Conservation (phyloP, 495 filamentous ascomycete species). For the Staphylotrichum longicolle region DNA sequence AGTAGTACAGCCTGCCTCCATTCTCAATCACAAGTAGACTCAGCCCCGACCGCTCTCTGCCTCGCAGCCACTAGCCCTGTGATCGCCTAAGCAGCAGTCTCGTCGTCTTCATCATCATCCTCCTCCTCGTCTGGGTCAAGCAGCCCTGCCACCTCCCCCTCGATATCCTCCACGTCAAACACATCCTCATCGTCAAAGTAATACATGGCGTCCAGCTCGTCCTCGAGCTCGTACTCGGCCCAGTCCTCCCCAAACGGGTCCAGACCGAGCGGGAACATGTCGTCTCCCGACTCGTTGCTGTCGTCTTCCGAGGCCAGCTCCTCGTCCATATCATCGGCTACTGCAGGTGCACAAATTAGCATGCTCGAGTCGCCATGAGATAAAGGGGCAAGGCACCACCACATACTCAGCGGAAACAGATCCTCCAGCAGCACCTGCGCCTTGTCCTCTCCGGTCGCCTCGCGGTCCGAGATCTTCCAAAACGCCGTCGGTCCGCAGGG, state of each 20-base stretch:
- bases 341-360: conserved; percentile 11
- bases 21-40: too few species aligned
- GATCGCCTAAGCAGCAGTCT: not conserved
- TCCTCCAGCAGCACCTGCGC: conserved; percentile 26
- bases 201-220: conserved; percentile 6
- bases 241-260: conserved; percentile 22
- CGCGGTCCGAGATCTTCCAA: conserved; percentile 60
- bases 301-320: conserved; percentile 7
- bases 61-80: not conserved
- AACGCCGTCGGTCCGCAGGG: conserved; percentile 65
- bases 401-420: conserved; percentile 26
- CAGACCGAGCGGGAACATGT: not conserved
- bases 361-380: not conserved
- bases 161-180: conserved; percentile 18
- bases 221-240: conserved; percentile 11
- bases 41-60: not conserved
- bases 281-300: conserved; percentile 7
- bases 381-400: not conserved
- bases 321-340: conserved; percentile 6
- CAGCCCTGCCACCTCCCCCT: conserved; percentile 3
- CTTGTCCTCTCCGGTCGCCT: conserved; percentile 21
- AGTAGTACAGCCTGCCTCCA: too few species aligned
- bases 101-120: conserved; percentile 3
- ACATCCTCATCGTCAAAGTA: conserved; percentile 7
- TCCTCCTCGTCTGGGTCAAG: conserved; percentile 2